Base-by-base conservation (phyloP, 2,329 filamentous ascomycete genomes). In the Biscogniauxia mediterranea region DNA sequence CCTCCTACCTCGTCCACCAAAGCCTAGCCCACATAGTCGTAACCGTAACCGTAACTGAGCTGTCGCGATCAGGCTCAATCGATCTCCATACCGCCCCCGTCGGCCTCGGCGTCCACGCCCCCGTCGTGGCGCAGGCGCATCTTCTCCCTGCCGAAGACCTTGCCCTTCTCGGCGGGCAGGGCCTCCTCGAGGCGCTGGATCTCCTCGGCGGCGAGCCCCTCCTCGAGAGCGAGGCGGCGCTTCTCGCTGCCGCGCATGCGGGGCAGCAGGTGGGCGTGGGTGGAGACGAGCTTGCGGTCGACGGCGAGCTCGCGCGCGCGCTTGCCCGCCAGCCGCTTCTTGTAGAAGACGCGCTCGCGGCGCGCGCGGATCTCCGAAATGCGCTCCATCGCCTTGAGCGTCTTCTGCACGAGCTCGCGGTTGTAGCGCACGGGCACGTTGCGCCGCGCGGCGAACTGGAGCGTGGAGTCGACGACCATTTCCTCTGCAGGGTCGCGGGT, bases 341-440 rank as follows among this genome's bases (percentile, higher is more conserved):
- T 93, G 83, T 97, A 97, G 81, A 97, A 97, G 67, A 90, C 90
- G 69, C 92, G 86, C 84, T 98, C 94, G 74, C 95, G 51, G 17
- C 42, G 32, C 5, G 38, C 20, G 32, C 93, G 84, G 78, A 98
- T 94, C 82, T 97, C 93, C 71, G 86, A 83, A 70, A 98, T 89
- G 66, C 94, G 86, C 79, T 92, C 85, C 93, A 99, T 99, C 68
- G 93, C 94, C 75, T 90, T 87, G 77, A 98, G 84, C 17, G 95
- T 98, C 73, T 90, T 92, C 70, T 86, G 84, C 66, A 97, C 88
- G 66, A 97, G 87, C 70, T 96, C 92, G 77, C 95, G 89, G 85
- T 97, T 92, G 87, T 99, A 99, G 75, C 94, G 92, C 64, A 96
- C 87, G 68, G 95, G 95, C 32, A 96, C 87, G 83, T 99, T 97